A percentile compares a stretch with the other conserved stretches of the same genome.
These are phyloP conservation scores for Astrothelium subdiscretum DNA, from an alignment of 495 filamentous ascomycete species.

Conservation along the genomic window DNA sequence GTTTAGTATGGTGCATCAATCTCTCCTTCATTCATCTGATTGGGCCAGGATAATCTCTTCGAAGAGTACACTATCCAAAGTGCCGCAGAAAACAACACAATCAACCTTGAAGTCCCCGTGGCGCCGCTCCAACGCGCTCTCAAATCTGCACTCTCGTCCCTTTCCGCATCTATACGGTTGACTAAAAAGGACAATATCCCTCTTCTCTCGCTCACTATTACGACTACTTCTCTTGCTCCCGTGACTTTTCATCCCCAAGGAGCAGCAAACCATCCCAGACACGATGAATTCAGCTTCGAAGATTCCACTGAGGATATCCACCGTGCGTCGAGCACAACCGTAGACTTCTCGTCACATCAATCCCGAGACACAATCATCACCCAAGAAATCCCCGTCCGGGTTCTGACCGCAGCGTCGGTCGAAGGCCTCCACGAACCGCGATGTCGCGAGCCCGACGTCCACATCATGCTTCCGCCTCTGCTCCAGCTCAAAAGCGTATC, in stretches of 20 bases:
- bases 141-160: constrained; percentile 65
- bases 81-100: constrained; percentile 63
- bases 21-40: neutral
- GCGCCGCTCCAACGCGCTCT: constrained; percentile 70
- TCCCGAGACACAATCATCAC: constrained; percentile 70
- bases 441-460: constrained; percentile 83
- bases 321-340: neutral
- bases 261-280: neutral
- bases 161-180: constrained; percentile 69
- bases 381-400: constrained; percentile 91
- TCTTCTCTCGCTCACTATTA: constrained; percentile 74
- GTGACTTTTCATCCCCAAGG: neutral
- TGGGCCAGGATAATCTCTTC: constrained; percentile 64
- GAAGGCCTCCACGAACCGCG: constrained; percentile 80
- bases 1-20: neutral
- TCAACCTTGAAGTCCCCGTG: constrained; percentile 91
- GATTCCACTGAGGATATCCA: neutral
- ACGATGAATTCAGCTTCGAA: constrained; percentile 9
- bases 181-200: constrained; percentile 85
- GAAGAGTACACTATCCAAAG: constrained; percentile 80
- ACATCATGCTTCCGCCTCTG: constrained; percentile 78
- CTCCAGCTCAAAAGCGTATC: constrained; percentile 79
- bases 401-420: constrained; percentile 67
- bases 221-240: constrained; percentile 43
- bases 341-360: constrained; percentile 45